Base-by-base conservation (phyloP, 345 rosid genomes). In the Combretum micranthum region DNA sequence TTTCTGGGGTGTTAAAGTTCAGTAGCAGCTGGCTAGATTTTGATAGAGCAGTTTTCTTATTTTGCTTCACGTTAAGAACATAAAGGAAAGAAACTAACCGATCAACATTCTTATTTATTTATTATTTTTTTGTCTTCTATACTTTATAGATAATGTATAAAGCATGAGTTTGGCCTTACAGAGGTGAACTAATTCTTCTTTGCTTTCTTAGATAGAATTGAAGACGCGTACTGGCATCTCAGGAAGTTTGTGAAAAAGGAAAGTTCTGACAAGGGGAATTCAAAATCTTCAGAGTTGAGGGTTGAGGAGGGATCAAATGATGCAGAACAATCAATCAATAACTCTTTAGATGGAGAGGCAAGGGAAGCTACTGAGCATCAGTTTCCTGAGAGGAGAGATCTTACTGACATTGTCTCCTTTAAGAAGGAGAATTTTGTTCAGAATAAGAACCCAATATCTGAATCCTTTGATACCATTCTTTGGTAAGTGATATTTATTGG, bases 141-240 rank as follows among this genome's bases (percentile, higher is more conserved):
- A 32, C 21, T 44, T 1, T 14, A 17, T 53, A 53, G 10, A 13
- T n/a, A 20, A 26, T n/a, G 12, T 43, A 8, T 26, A 21, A 21
- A 53, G 3, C 14, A 25, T n/a, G 55, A 52, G 44, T 20, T 32
- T 32, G 12, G 44, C 45, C 42, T 53, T 37, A 17, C 15, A 17
- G 45, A 12, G 44, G 22, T 13, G 57, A 37, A 15, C 45, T 39
- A 32, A 32, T 32, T 32, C 39, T 32, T 32, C 9, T 1, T 32
- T 7, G 10, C 53, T 32, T n/a, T 71, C 67, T 49, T 65, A 89
- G 96, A 72, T 51, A 80, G 83, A 68, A 63, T 93, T 68, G 78
- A 71, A 55, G 88, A 83, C 75, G 99, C 99, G 7, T 25, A 68
- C 53, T 85, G 99, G 96, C 67, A 72, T 67, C 80, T 89, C 49